Conservation (phyloP, 176 grass and related monocot species). For the Oryza australiensis region DNA sequence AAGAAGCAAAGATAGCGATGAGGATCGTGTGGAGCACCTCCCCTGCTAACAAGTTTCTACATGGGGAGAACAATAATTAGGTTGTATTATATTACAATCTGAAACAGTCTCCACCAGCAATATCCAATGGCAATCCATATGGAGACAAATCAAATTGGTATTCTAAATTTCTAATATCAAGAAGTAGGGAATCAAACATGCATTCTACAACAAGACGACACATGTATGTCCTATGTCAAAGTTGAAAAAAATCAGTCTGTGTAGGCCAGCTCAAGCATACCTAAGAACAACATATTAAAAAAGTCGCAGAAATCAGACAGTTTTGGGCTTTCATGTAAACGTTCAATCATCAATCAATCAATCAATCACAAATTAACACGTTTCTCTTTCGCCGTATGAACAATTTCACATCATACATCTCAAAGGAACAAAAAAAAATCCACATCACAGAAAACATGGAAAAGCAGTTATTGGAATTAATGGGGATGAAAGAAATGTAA, state of each 20-base stretch:
- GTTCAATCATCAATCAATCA: conserved; percentile 15
- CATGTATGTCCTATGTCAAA: conserved; percentile 30
- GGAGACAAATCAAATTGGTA: conserved; percentile 34
- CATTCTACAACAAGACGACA: conserved; percentile 30
- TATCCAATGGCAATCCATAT: conserved; percentile 44
- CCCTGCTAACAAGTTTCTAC: conserved; percentile 30
- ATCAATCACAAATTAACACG: background rate
- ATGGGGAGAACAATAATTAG: conserved; percentile 38
- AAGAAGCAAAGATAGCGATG: conserved; percentile 55
- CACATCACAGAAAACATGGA: background rate
- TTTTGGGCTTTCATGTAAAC: conserved; percentile 20
- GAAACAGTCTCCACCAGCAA: conserved; percentile 3
- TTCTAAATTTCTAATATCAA: conserved; percentile 36
- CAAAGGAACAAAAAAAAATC: no score
- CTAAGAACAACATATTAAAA: conserved; percentile 31
- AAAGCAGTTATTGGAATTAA: background rate
- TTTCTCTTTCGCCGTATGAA: conserved; percentile 4
- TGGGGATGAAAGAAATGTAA: background rate
- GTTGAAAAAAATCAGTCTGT: conserved; percentile 28
- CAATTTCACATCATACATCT: background rate
- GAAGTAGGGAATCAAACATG: conserved; percentile 16
- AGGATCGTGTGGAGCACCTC: conserved; percentile 39
- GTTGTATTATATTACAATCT: conserved; percentile 34
- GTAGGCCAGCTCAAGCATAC: conserved; percentile 22
- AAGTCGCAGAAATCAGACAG: background rate